These are phyloP conservation scores for Phyllosticta citrichinensis DNA, from an alignment of 2,329 filamentous ascomycete genomes.

Conservation along the genomic window DNA sequence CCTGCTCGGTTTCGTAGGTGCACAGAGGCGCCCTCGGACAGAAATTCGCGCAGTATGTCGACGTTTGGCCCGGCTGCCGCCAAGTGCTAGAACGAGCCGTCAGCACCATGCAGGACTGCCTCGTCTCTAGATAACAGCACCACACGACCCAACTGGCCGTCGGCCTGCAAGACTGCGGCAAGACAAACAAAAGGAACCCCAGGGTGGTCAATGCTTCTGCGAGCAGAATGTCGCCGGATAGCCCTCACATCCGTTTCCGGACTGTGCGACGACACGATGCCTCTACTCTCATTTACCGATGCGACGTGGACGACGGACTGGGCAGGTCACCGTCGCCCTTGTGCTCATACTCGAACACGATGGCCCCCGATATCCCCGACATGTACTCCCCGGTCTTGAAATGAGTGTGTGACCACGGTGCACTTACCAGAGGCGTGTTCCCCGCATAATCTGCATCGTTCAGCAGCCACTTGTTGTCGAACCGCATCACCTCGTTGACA, in stretches of 20 bases:
- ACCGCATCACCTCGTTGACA: constrained; percentile 57
- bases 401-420: constrained; percentile 3
- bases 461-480: constrained; percentile 56
- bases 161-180: not conserved
- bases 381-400: not conserved
- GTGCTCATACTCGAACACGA: not conserved
- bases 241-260: not conserved
- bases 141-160: not conserved
- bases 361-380: not conserved
- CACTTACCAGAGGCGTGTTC: constrained; percentile 52
- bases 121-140: not conserved
- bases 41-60: constrained; percentile 45
- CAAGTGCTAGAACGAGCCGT: constrained; percentile 36
- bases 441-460: constrained; percentile 72
- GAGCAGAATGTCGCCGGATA: not conserved
- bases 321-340: not conserved
- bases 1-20: constrained; percentile 49
- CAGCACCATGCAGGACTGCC: constrained; percentile 8
- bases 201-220: not conserved
- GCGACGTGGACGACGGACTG: not conserved
- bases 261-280: not conserved
- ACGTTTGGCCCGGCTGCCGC: constrained; percentile 47
- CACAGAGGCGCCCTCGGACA: constrained; percentile 47
- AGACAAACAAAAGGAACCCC: not conserved
- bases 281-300: not conserved